phyloP scores from a whole-genome alignment of 1,284 basidiomycete genomes.

The Hemileia vastatrix region DNA sequence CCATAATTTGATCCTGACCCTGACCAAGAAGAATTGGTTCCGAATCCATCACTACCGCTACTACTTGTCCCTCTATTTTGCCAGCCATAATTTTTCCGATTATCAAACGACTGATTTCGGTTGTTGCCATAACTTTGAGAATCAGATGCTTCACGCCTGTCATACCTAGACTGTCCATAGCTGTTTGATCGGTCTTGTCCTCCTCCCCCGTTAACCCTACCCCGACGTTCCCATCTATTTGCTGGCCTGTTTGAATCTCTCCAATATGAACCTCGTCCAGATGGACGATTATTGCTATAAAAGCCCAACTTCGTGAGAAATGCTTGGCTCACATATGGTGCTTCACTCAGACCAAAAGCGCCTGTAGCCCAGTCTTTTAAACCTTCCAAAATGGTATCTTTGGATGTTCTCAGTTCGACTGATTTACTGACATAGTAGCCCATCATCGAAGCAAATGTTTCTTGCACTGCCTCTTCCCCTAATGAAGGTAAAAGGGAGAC shows the following conservation, averaged over 20 bases:
- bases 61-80: too few relatives aligned
- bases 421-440: conserved; percentile 64
- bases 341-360: conserved; percentile 50
- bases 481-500: conserved; percentile 47
- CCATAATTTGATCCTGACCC: too few relatives aligned
- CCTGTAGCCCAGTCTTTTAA: conserved; percentile 58
- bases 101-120: too few relatives aligned
- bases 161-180: too few relatives aligned
- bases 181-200: too few relatives aligned
- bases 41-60: too few relatives aligned
- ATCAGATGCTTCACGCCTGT: too few relatives aligned
- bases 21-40: too few relatives aligned
- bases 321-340: conserved; percentile 51
- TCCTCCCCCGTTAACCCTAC: too few relatives aligned
- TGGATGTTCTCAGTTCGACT: conserved; percentile 50
- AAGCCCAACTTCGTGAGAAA: conserved; percentile 50
- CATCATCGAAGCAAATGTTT: conserved; percentile 61
- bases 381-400: conserved; percentile 53
- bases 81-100: too few relatives aligned
- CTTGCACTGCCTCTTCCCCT: conserved; percentile 54
- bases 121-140: too few relatives aligned
- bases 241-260: background rate
- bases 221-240: background rate
- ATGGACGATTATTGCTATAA: conserved; percentile 1
- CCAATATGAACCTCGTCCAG: background rate